These are phyloP conservation scores for Hemileia vastatrix DNA, from an alignment of 1,284 basidiomycete genomes.

Conservation along the genomic window DNA sequence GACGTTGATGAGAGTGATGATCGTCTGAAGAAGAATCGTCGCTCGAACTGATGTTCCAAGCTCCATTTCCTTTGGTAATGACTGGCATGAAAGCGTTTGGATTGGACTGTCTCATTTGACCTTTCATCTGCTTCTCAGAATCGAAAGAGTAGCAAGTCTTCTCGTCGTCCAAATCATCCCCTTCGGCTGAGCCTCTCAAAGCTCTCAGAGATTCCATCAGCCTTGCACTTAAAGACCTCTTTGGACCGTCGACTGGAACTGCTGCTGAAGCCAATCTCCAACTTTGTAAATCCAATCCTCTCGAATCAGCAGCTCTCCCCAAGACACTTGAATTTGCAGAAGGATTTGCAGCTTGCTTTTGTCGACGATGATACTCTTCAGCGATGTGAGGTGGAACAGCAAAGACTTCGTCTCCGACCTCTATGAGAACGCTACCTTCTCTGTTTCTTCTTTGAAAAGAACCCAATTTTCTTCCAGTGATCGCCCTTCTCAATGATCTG, in stretches of 20 bases:
- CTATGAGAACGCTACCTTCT: conserved; percentile 30
- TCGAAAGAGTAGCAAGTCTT: conserved; percentile 23
- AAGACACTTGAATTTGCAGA: not conserved
- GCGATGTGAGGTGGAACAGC: conserved; percentile 31
- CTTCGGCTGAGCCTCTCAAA: not conserved
- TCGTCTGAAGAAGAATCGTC: not conserved
- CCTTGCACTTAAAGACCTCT: conserved; percentile 27
- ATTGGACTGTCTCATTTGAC: conserved; percentile 24
- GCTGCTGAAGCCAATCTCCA: conserved; percentile 17
- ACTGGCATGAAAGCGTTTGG: not conserved
- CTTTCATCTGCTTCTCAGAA: conserved; percentile 3
- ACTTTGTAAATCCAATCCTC: not conserved
- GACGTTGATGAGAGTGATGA: not conserved
- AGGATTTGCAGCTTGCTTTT: conserved; percentile 20
- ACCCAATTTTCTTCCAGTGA: conserved; percentile 29
- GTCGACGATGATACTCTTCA: conserved; percentile 26
- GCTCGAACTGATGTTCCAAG: conserved; percentile 21
- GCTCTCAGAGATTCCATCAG: conserved; percentile 24
- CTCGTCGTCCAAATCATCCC: not conserved
- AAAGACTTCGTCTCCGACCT: conserved; percentile 35
- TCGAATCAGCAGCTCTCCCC: conserved; percentile 1
- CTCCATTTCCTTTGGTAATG: conserved; percentile 7
- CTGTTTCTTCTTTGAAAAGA: conserved; percentile 26
- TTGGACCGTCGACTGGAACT: conserved; percentile 4
- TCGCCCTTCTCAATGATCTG: conserved; percentile 23